These are phyloP conservation scores for Saccharomyces hybrid DNA, from an alignment of 1,139 yeast species.

Conservation along the genomic window DNA sequence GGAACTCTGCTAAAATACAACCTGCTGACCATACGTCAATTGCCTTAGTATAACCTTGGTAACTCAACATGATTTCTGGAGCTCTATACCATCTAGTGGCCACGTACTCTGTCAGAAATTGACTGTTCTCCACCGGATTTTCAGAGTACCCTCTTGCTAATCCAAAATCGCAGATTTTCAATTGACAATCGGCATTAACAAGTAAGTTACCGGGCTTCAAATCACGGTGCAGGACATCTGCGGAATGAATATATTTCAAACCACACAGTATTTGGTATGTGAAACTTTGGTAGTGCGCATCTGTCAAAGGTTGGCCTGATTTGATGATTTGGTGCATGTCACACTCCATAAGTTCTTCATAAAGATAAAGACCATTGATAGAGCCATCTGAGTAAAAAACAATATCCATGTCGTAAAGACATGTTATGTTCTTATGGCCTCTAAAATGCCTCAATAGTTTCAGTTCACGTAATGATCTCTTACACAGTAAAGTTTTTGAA, in stretches of 20 bases:
- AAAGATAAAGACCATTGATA: constrained; percentile 84
- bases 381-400: constrained; percentile 45
- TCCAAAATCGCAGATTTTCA: constrained; percentile 95
- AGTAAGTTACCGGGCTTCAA: constrained; percentile 87
- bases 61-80: constrained; percentile 91
- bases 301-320: constrained; percentile 89
- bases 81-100: constrained; percentile 99
- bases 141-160: constrained; percentile 90
- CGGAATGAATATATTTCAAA: constrained; percentile 86
- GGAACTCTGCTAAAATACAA: constrained; percentile 84
- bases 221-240: constrained; percentile 91
- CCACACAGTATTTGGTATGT: constrained; percentile 91
- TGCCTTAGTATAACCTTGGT: constrained; percentile 89
- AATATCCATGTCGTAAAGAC: constrained; percentile 87
- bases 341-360: constrained; percentile 95
- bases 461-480: constrained; percentile 81
- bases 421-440: constrained; percentile 88
- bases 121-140: constrained; percentile 79
- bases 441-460: constrained; percentile 83
- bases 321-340: constrained; percentile 95
- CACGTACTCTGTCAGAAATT: constrained; percentile 90
- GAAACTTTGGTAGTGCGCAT: constrained; percentile 89
- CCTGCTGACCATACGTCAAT: constrained; percentile 98
- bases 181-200: constrained; percentile 92
- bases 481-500: constrained; percentile 78